Evolutionary conservation across 345 rosid genomes (phyloP).

Genomic region (Rhizophora mangle): DNA sequence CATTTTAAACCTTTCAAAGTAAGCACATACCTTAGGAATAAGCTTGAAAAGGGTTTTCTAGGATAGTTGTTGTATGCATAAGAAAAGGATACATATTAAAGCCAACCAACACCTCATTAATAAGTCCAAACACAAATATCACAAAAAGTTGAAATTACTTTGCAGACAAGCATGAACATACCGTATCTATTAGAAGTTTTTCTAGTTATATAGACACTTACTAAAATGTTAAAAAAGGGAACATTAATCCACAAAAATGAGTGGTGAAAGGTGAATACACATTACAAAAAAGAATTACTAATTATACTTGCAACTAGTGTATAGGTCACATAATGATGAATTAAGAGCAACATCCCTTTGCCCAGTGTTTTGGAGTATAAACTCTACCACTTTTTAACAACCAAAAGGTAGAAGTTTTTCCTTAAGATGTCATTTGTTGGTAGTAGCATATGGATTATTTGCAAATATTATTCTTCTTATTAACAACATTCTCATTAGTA

Average conservation of each 20-base stretch:
- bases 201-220: constrained; percentile 88
- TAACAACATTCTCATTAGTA: no score
- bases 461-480: no score
- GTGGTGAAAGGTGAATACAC: neutral
- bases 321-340: constrained; percentile 92
- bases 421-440: constrained; percentile 95
- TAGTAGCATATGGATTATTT: no score
- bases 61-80: no score
- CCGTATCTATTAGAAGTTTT: constrained; percentile 37
- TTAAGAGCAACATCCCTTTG: constrained; percentile 60
- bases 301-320: constrained; percentile 66
- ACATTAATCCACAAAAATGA: constrained; percentile 7
- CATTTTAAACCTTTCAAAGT: no score
- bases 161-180: no score
- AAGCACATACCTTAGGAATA: no score
- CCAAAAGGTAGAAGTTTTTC: constrained; percentile 91
- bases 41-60: no score
- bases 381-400: constrained; percentile 91
- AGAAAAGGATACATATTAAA: no score
- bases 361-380: constrained; percentile 87
- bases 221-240: constrained; percentile 43
- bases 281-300: neutral
- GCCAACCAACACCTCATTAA: no score
- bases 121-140: no score
- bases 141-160: no score